Evolutionary conservation across 352 stramenopile species (phyloP).

Genomic region (Phytophthora pseudosyringae): DNA sequence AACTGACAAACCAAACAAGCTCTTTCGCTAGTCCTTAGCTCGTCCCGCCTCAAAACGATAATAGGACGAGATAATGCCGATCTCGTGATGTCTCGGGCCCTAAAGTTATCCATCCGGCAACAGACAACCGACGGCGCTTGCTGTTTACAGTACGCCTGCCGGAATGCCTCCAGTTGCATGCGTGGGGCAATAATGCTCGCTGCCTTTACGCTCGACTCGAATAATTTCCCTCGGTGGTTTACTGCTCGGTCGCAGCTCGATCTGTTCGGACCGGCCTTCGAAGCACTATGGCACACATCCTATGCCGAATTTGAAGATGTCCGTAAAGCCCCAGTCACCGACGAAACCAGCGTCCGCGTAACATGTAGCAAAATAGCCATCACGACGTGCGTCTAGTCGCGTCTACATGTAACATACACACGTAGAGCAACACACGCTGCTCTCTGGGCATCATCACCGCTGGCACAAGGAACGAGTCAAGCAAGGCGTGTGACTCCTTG

Average conservation of each 20-base stretch:
- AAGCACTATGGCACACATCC: neutral
- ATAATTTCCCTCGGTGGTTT: neutral
- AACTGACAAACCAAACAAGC: too few relatives aligned
- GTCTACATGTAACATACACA: neutral
- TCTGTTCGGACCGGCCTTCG: neutral
- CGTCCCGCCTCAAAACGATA: too few relatives aligned
- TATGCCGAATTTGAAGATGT: neutral
- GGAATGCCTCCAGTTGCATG: too few relatives aligned
- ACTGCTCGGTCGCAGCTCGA: neutral
- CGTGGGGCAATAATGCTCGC: too few relatives aligned
- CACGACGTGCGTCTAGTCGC: neutral
- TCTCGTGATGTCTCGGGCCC: too few relatives aligned
- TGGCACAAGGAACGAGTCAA: slow-evolving; percentile 2
- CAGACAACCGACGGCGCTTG: too few relatives aligned
- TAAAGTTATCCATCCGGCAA: too few relatives aligned
- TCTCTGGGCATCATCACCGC: neutral
- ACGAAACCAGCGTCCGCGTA: neutral
- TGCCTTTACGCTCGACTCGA: too few relatives aligned
- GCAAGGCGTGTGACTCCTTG: slow-evolving; percentile 19
- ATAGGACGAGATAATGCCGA: too few relatives aligned
- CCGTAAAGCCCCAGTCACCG: neutral
- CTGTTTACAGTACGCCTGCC: too few relatives aligned
- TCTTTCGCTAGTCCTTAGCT: too few relatives aligned
- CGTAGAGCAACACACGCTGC: neutral
- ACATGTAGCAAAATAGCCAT: neutral